These are phyloP conservation scores for Escallonia herrerae DNA, from an alignment of 129 eudicot species.

Conservation along the genomic window DNA sequence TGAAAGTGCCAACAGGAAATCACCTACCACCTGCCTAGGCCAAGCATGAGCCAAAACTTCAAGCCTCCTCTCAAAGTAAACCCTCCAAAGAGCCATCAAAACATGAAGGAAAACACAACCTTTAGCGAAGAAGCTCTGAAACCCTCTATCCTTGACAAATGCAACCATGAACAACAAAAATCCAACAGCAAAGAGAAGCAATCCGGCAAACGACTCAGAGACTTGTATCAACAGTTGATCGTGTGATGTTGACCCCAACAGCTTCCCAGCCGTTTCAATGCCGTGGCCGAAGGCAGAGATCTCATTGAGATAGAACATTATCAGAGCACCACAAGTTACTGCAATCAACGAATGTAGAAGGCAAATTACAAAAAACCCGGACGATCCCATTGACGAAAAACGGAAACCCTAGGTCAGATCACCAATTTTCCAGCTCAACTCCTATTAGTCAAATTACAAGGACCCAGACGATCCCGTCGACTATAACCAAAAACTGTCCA, in stretches of 20 bases:
- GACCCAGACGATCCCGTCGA: background rate
- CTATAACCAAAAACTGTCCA: background rate
- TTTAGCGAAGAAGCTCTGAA: constrained; percentile 72
- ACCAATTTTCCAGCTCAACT: no score
- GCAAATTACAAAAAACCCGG: constrained; percentile 60
- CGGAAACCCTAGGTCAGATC: no score
- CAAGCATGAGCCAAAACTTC: constrained; percentile 66
- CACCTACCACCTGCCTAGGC: constrained; percentile 66
- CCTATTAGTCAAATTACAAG: background rate
- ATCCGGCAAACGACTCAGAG: constrained; percentile 62
- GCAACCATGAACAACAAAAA: constrained; percentile 68
- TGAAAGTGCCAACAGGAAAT: constrained; percentile 49
- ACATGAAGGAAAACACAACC: constrained; percentile 68
- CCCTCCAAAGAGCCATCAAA: constrained; percentile 65
- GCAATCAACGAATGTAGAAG: constrained; percentile 50
- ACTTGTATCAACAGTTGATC: constrained; percentile 54
- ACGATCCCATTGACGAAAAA: constrained; percentile 35
- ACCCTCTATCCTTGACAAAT: constrained; percentile 59
- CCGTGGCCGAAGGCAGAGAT: constrained; percentile 68
- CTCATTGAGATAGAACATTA: constrained; percentile 67
- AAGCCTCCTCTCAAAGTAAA: constrained; percentile 51
- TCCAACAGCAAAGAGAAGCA: constrained; percentile 61
- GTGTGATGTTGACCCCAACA: constrained; percentile 71
- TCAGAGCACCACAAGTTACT: constrained; percentile 47
- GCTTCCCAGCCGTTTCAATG: constrained; percentile 49